Evolutionary conservation across 2,329 filamentous ascomycete genomes (phyloP), one percentile per base, ranked within the genome.

Genomic region (Ophiostoma sp.): DNA sequence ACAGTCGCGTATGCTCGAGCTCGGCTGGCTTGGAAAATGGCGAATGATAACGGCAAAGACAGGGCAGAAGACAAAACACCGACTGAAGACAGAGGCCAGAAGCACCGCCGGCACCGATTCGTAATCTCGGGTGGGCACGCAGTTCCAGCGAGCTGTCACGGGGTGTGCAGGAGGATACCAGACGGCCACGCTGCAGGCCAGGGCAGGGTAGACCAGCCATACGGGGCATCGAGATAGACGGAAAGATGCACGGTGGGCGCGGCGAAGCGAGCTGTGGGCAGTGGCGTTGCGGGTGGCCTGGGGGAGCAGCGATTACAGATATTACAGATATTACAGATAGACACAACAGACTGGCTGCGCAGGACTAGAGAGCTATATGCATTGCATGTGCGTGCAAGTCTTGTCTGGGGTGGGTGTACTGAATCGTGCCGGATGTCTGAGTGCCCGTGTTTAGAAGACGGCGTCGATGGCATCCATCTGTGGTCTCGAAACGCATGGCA

Each of bases 271-370:
- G 27, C 27, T 27, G 27, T 27, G 27, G 49, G 49, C 49, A 18
- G 49, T 55, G 49, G 49, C 49, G 49, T 55, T 55, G 49, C 49
- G 49, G 27, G 49, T 55, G 45, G 45, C 49, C 49, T 47, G 11
- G 49, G 27, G n/a, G 9, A n/a, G n/a, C 18, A 27, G 8, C 27
- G 14, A 45, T 45, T 8, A 27, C 18, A 8, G 49, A 27, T 4
- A 27, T 12, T 18, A 11, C 3, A 52, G 11, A 7, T 27, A 18
- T 27, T 18, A 52, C 49, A 55, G 49, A 27, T 55, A 9, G 49
- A n/a, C 49, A 55, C n/a, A 12, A 12, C 42, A 45, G 42, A 45
- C 42, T 6, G 42, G 42, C 42, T 12, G 14, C 27, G 27, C 9
- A 45, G 42, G 14, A 11, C 47, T 2, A 18, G 47, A 52, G 47